Evolutionary conservation across 352 stramenopile genomes (phyloP).

Genomic region (Globisporangium sylvaticum): DNA sequence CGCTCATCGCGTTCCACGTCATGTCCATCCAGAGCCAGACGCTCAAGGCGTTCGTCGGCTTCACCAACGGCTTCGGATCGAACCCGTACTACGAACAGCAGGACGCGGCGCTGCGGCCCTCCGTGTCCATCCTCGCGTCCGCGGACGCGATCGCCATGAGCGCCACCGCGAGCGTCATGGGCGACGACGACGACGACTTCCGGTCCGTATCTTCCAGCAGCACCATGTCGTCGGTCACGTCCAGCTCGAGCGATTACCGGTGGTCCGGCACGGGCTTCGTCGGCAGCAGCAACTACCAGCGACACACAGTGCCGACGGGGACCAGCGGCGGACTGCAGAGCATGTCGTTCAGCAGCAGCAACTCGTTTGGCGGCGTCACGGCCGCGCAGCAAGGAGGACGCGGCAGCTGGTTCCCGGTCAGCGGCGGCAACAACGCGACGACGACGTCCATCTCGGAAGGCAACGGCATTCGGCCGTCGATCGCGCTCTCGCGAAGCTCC

Average conservation of each 20-base stretch:
- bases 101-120: slow-evolving; percentile 47
- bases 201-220: slow-evolving; percentile 63
- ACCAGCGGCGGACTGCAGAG: neutral
- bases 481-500: slow-evolving; percentile 28
- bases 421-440: neutral
- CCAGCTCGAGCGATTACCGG: slow-evolving; percentile 58
- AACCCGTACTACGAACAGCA: slow-evolving; percentile 71
- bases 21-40: slow-evolving; percentile 66
- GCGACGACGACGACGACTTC: slow-evolving; percentile 78
- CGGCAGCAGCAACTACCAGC: slow-evolving; percentile 54
- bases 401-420: slow-evolving; percentile 62
- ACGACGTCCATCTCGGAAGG: slow-evolving; percentile 6
- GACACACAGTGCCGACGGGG: slow-evolving; percentile 24
- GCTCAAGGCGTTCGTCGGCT: slow-evolving; percentile 78
- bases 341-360: slow-evolving; percentile 19
- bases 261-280: slow-evolving; percentile 82
- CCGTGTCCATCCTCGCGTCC: slow-evolving; percentile 60
- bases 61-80: slow-evolving; percentile 67
- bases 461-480: slow-evolving; percentile 25
- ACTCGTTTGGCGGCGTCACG: slow-evolving; percentile 31
- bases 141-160: slow-evolving; percentile 33
- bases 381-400: slow-evolving; percentile 19
- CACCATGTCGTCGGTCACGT: slow-evolving; percentile 56
- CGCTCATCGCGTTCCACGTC: slow-evolving; percentile 76
- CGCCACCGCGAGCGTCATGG: slow-evolving; percentile 62